Evolutionary conservation across 352 stramenopile species (phyloP), one percentile per base, ranked within the genome.

Genomic region (Phytopythium kandeliae): DNA sequence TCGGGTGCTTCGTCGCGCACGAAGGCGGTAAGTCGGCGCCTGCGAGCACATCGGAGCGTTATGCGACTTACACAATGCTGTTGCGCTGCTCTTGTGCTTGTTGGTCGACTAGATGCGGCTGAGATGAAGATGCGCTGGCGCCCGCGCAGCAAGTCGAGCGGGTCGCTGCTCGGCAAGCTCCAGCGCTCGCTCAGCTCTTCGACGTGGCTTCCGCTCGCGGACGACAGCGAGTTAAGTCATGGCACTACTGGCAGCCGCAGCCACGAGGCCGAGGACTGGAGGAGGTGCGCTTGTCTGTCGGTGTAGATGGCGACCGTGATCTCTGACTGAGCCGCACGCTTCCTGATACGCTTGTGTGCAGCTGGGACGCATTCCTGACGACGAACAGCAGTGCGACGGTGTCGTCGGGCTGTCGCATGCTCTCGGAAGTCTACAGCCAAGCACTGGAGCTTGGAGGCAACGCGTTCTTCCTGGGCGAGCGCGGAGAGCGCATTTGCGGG

Each of bases 371-470:
- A 16, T 70, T 76, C 55, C 45, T 66, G 31, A 63, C 77, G 21
- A 62, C 71, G 22, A 71, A 63, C 30, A 80, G 62, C 42, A 65
- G 50, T 35, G 67, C 71, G 15, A 74, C 67, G 16, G 77, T 72
- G 21, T 91, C 79, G 4, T 76, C 74, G 2, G 82, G 83, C 13
- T 84, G 78, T 53, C 80, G 80, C 41, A 61, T 93, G 67, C 61
- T 93, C 21, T 90, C 80, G 22, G 69, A 83, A 28, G 86, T 89
- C 55, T 93, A 90, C 66, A 89, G 83, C 56, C 76, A 80, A 48
- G 65, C 89, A 48, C 63, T 93, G 19, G 80, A 91, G 47, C 72
- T 71, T 24, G 76, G 86, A 49, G 74, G 85, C 59, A 84, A 69
- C 54, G 71, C 74, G 25, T 87, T 67, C 56, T 87, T 82, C 50